These are phyloP conservation scores for Fusarium domesticum DNA, from an alignment of 2,329 filamentous ascomycete genomes.

Conservation along the genomic window DNA sequence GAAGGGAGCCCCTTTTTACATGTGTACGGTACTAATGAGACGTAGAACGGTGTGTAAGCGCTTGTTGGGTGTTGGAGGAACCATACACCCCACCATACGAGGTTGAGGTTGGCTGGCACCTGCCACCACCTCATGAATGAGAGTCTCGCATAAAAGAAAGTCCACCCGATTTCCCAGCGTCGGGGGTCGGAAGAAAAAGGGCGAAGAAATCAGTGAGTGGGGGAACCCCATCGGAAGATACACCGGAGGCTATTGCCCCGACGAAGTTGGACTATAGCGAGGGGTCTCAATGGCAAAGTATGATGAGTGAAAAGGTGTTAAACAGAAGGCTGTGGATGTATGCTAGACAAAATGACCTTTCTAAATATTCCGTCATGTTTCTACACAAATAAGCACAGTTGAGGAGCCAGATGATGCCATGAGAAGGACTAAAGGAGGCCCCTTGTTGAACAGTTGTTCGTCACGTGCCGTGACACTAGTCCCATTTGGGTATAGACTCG, in stretches of 20 bases:
- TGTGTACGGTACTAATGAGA: too few species aligned
- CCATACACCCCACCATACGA: too few species aligned
- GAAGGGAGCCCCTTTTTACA: too few species aligned
- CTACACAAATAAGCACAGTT: neutral
- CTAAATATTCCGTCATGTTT: neutral
- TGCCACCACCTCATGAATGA: neutral
- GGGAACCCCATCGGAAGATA: slow-evolving; percentile 14
- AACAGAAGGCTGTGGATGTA: slow-evolving; percentile 56
- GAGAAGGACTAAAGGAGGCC: neutral
- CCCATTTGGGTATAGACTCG: slow-evolving; percentile 30
- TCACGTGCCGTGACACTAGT: slow-evolving; percentile 29
- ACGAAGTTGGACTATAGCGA: slow-evolving; percentile 13
- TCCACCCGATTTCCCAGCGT: slow-evolving; percentile 9
- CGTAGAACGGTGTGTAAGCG: too few species aligned
- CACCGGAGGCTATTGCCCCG: slow-evolving; percentile 22
- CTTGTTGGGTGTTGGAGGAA: too few species aligned
- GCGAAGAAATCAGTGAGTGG: slow-evolving; percentile 19
- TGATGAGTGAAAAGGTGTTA: neutral
- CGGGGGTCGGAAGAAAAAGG: slow-evolving; percentile 29
- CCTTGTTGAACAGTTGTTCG: slow-evolving; percentile 1
- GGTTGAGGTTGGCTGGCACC: too few species aligned
- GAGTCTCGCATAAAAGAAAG: neutral
- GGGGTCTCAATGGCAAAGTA: slow-evolving; percentile 2
- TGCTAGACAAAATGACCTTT: slow-evolving; percentile 55
- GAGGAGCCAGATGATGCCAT: neutral